Evolutionary conservation across 495 filamentous ascomycete species (phyloP), one percentile per base, ranked within the genome.

Genomic region (Penicillium lividum): DNA sequence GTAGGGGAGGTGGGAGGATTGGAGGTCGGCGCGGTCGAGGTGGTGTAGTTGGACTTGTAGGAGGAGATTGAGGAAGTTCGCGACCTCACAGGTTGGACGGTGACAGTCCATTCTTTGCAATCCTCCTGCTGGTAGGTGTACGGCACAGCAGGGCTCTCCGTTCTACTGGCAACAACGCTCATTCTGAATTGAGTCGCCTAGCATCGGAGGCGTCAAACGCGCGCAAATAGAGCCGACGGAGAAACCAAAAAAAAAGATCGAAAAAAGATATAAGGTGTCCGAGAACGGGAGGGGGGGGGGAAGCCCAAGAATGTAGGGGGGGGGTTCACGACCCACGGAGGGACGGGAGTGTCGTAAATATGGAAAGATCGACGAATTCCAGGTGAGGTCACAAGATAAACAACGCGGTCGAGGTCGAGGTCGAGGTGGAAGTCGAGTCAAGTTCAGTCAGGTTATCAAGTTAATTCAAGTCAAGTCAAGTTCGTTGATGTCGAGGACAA

Each of bases 91-190:
- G 73, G 63, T 15, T 73, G 71, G 7, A 72, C 67, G 15, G 70
- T 64, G 22, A 71, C 69, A 3, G 65, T 57, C 56, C 68, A 72
- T 16, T 65, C 64, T 33, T 65, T 65, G 53, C 55, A 61, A 52
- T 53, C 51, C 51, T 67, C 54, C 33, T 59, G 59, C 13, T 67
- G 60, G 45, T 67, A 66, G 6, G 68, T 58, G 57, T 71, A 74
- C 13, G 75, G 64, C 60, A 68, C 67, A 63, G 69, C 62, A 63
- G 68, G 61, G 62, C 47, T 67, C 46, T 74, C 73, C 29, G 75
- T 71, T 70, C 74, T 74, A 71, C 67, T 76, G 68, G 72, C 74
- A 51, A 78, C 71, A 57, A 74, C 71, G 59, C 68, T 80, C 75
- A 78, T 80, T 29, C 55, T 68, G 68, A 59, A 49, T 44, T n/a